Base-by-base conservation (phyloP, 805 yeast genomes). In the Tetrapisispora fleetii region DNA sequence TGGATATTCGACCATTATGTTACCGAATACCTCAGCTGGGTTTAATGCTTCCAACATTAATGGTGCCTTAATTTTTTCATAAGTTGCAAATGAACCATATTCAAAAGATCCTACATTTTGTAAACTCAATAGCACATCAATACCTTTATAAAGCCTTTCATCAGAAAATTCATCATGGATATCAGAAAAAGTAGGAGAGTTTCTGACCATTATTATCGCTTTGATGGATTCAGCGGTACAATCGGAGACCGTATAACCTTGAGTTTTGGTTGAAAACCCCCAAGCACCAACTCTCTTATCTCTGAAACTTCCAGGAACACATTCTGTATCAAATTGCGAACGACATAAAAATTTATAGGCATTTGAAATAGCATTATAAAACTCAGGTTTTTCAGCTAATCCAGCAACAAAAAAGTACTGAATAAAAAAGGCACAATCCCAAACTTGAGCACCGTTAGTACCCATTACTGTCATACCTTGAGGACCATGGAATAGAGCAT, bases 11-110 rank as follows among this genome's bases (percentile, higher is more conserved):
- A 93, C 95, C 99, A 93, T 93, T 50, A 93, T 93, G 57, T 93
- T 90, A 50, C 95, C 96, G 68, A 93, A 93, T 0, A 93, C 99
- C 64, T 93, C 99, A 1, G 99, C 99, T 0, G 99, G 98, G 56
- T 91, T 91, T 50, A 93, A 69, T 46, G 67, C 58, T 62, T 93
- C 99, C 50, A 93, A 60, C 37, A 79, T 51, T 14, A 88, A 79
- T 0, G 95, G 79, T 0, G 95, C 89, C 55, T 89, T 81, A 52
- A 87, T 91, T 47, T 71, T 74, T 62, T 93, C 99, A 65, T 93
- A 93, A 0, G 96, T 79, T 0, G 97, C 84, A 67, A 89, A 93
- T 1, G 98, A 86, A 1, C 99, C 98, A 64, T 75, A 83, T 56
- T 90, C 91, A 62, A 81, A 85, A 4, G 75, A 69, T 0, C 86